phyloP scores from a whole-genome alignment of 2,329 filamentous ascomycete genomes.

The Diplodia seriata region DNA sequence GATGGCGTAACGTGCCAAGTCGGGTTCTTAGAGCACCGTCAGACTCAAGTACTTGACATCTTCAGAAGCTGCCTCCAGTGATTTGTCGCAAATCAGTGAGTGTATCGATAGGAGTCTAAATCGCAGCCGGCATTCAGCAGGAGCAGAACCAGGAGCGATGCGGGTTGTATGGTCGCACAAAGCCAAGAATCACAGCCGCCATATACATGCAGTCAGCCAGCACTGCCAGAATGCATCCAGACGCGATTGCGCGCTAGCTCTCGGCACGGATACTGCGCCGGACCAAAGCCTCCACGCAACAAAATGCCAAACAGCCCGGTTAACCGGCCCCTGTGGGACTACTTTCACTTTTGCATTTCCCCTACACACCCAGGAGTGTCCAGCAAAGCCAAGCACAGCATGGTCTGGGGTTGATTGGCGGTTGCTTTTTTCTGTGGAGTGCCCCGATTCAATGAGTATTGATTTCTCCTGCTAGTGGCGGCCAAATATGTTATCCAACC shows the following conservation, averaged over 20 bases:
- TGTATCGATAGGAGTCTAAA: not conserved
- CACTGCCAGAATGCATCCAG: not conserved
- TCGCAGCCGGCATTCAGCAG: not conserved
- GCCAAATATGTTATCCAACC: not conserved
- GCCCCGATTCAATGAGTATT: not conserved
- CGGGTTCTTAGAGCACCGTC: not conserved
- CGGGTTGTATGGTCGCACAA: not conserved
- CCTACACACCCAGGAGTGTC: not conserved
- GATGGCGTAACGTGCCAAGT: not conserved
- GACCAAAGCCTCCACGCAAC: not conserved
- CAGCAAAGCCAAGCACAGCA: not conserved
- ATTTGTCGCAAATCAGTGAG: not conserved
- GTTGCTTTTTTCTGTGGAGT: not conserved
- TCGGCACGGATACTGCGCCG: not conserved
- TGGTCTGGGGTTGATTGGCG: not conserved
- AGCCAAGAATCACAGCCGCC: not conserved
- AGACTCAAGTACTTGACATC: no score
- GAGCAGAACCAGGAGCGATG: not conserved
- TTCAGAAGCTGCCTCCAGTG: not conserved
- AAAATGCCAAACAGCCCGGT: not conserved
- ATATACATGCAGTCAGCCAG: conserved; percentile 9
- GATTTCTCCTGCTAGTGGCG: not conserved
- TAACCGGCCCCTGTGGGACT: not conserved
- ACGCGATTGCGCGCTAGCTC: not conserved
- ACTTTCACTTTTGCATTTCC: not conserved